Percentiles rank a stretch among this genome's conserved stretches.
Evolutionary conservation across 75 land plant genomes (phyloP).

Genomic region (Pinus taeda): DNA sequence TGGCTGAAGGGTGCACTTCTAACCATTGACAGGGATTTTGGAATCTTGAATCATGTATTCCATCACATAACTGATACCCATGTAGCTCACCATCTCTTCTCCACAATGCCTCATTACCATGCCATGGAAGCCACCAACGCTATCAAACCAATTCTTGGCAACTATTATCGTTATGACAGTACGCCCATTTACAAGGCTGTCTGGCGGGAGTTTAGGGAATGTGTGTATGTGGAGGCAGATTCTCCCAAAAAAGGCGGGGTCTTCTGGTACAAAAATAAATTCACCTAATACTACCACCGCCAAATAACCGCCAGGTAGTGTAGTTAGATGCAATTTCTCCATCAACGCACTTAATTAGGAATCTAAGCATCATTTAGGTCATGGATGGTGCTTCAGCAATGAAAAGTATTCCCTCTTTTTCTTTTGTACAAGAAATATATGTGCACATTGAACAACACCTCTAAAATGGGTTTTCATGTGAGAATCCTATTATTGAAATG

Average conservation of each 20-base stretch:
- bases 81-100: slow-evolving; percentile 70
- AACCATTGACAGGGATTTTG: slow-evolving; percentile 78
- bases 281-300: too few species aligned
- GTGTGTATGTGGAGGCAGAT: slow-evolving; percentile 66
- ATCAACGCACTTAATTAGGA: too few species aligned
- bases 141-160: slow-evolving; percentile 59
- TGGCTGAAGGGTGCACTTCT: slow-evolving; percentile 77
- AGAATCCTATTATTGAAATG: too few species aligned
- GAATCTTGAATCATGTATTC: slow-evolving; percentile 74
- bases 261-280: slow-evolving; percentile 55
- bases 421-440: too few species aligned
- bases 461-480: too few species aligned
- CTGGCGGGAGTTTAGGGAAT: slow-evolving; percentile 73
- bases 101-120: slow-evolving; percentile 88
- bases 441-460: too few species aligned
- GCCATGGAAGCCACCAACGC: slow-evolving; percentile 78
- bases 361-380: not conserved
- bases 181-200: slow-evolving; percentile 62
- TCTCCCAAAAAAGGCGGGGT: slow-evolving; percentile 31
- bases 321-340: too few species aligned
- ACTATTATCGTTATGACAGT: slow-evolving; percentile 60
- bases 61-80: slow-evolving; percentile 75
- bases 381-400: too few species aligned
- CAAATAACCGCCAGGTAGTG: too few species aligned
- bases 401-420: too few species aligned